Evolutionary conservation across 139 green algal species (phyloP).

Genomic region (Limnomonas spitsbergensis): DNA sequence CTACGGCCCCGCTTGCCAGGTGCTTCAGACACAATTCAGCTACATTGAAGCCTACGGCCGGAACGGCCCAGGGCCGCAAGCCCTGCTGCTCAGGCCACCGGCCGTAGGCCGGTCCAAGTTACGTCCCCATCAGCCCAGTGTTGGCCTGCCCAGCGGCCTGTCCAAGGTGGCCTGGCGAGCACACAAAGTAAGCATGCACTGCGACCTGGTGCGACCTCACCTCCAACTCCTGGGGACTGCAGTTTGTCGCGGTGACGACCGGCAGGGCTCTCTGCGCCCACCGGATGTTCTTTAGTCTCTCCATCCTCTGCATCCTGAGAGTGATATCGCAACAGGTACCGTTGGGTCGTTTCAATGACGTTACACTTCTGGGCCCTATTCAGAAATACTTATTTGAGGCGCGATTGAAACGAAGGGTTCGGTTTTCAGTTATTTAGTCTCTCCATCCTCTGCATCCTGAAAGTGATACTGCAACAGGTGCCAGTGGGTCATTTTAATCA

Average conservation of each 20-base stretch:
- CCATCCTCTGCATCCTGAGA: slow-evolving; percentile 3
- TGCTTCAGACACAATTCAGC: no score
- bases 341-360: background rate
- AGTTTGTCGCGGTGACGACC: background rate
- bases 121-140: no score
- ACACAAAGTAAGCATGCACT: background rate
- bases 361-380: no score
- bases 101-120: no score
- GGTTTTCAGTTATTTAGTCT: slow-evolving; percentile 4
- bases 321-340: background rate
- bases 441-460: slow-evolving; percentile 9
- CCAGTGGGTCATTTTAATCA: background rate
- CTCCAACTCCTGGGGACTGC: slow-evolving; percentile 13
- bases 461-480: background rate
- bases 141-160: no score
- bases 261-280: background rate
- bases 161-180: background rate
- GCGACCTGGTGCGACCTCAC: background rate
- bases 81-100: background rate
- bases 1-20: no score
- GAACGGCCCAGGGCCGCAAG: no score
- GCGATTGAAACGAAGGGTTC: no score
- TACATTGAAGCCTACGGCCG: no score
- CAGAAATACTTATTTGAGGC: background rate
- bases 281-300: slow-evolving; percentile 7